These are phyloP conservation scores for Solanum aculeatissimum DNA, from an alignment of 305 asterid species.

Conservation along the genomic window DNA sequence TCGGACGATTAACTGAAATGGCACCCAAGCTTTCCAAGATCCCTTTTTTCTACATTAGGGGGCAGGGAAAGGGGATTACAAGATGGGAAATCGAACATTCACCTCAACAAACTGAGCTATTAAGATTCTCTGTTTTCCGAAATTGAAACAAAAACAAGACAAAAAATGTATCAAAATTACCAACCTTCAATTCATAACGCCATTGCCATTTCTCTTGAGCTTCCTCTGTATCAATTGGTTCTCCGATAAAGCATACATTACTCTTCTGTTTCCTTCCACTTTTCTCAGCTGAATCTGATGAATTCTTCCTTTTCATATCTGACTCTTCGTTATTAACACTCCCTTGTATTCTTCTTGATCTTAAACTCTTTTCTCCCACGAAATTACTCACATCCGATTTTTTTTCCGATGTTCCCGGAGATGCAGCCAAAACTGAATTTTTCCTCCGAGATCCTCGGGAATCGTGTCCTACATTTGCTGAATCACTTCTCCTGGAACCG, in stretches of 20 bases:
- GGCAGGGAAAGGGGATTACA: neutral
- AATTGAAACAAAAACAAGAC: neutral
- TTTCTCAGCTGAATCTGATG: neutral
- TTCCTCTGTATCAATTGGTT: conserved; percentile 58
- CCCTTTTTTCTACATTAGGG: neutral
- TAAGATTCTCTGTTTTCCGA: neutral
- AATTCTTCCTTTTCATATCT: neutral
- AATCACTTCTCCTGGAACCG: neutral
- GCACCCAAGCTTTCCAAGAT: neutral
- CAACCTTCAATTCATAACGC: conserved; percentile 86
- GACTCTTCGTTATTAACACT: neutral
- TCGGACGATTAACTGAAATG: neutral
- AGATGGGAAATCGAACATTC: neutral
- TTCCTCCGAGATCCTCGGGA: conserved; percentile 14
- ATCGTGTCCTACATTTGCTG: neutral
- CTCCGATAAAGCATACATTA: conserved; percentile 39
- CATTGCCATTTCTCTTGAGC: conserved; percentile 68
- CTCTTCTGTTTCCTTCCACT: conserved; percentile 10
- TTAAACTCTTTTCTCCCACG: conserved; percentile 23
- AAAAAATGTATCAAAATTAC: neutral
- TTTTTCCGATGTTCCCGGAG: conserved; percentile 1
- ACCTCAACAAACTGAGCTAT: neutral
- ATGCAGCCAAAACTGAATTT: conserved; percentile 2
- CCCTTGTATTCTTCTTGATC: conserved; percentile 29
- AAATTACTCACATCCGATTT: neutral